Evolutionary conservation across 2,329 filamentous ascomycete species (phyloP).

Genomic region (Ustulina deusta): DNA sequence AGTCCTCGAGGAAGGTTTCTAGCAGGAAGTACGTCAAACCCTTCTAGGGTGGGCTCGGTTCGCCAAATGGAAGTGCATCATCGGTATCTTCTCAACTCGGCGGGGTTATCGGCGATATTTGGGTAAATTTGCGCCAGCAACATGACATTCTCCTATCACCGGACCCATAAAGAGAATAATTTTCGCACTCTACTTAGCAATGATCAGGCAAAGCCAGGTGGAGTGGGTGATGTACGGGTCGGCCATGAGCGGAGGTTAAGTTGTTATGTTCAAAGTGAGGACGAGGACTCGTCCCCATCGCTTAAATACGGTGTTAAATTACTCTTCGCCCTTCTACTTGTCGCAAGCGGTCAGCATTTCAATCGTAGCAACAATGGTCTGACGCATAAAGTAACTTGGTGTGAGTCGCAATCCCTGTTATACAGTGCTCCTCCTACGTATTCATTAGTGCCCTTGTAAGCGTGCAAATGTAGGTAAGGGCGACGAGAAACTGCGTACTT

Average conservation of each 20-base stretch:
- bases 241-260: neutral
- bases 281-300: too few relatives aligned
- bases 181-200: neutral
- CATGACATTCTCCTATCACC: neutral
- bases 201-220: neutral
- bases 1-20: constrained; percentile 15
- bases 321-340: too few relatives aligned
- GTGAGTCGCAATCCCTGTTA: neutral
- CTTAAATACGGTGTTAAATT: neutral
- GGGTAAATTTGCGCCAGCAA: neutral
- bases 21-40: neutral
- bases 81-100: neutral
- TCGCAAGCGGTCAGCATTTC: too few relatives aligned
- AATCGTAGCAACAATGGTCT: too few relatives aligned
- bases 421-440: too few relatives aligned
- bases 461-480: too few relatives aligned
- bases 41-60: neutral
- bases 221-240: neutral
- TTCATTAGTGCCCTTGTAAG: too few relatives aligned
- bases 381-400: too few relatives aligned
- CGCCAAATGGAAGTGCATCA: neutral
- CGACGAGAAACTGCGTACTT: neutral
- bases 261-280: too few relatives aligned
- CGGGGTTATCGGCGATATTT: neutral
- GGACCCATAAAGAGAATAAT: neutral